Base-by-base conservation (phyloP, 192 early-diverging fungal species). In the Backusella mclennaniae region DNA sequence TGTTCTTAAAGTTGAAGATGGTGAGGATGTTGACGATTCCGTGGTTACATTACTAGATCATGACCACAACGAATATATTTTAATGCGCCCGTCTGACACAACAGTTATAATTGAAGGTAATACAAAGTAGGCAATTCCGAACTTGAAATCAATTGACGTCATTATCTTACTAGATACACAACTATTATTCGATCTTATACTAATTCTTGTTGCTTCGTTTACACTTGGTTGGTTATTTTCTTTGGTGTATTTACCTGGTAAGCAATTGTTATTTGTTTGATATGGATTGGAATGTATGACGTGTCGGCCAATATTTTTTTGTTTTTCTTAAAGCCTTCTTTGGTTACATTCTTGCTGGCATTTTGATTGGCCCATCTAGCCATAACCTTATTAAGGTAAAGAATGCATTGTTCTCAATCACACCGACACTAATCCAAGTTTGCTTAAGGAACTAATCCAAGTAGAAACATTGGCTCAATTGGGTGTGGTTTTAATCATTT, bases 401-500 rank as follows among this genome's bases (percentile, higher is more conserved):
- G 15, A 31, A 21, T 33, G 14, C 73, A 46, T 36, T 38, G 35
- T 38, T 38, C 21, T 17, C 33, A 73, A 29, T 73, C 26, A 73
- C 29, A 52, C 26, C 19, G 31, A 77, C 17, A 63, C 23, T 42
- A 63, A 78, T 26, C 63, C 35, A 42, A 39, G 56, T 29, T 23
- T 29, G 29, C 9, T 42, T 31, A 33, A 84, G 78, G 81, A 86
- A 78, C 66, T 86, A 3, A 85, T 86, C 59, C 85, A 86, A 75
- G 80, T 79, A 19, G 89, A 90, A 77, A 90, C 89, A 26, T 63
- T 90, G 12, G 81, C 88, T 4, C 83, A 86, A 59, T 68, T 90
- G 12, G 89, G 89, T 21, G 85, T 90, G 9, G 79, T 89, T 6
- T 84, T 90, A 31, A 89, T 90, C 5, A 81, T 90, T 4, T 90